Percentiles rank a stretch among this genome's conserved stretches.
Conservation (phyloP, 257 asterid genomes). For the Echites panduratus region DNA sequence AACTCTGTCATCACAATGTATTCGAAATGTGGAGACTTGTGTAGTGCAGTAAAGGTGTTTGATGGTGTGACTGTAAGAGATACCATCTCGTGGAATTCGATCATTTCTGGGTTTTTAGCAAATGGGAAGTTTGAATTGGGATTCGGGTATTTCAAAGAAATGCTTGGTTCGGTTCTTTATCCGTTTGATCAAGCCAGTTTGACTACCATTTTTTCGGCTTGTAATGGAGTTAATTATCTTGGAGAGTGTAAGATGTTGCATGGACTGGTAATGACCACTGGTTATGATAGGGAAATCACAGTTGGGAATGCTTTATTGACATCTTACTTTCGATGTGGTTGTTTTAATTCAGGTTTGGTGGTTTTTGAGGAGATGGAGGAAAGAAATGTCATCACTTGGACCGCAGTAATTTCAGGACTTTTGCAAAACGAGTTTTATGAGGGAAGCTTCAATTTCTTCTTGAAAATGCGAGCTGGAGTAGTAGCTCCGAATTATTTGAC, state of each 20-base stretch:
- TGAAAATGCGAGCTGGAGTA: slow-evolving; percentile 37
- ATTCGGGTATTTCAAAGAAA: slow-evolving; percentile 40
- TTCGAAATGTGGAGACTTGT: slow-evolving; percentile 34
- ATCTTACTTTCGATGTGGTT: slow-evolving; percentile 50
- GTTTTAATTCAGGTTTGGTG: slow-evolving; percentile 45
- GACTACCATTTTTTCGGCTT: slow-evolving; percentile 57
- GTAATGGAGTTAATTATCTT: slow-evolving; percentile 39
- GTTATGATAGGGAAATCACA: slow-evolving; percentile 50
- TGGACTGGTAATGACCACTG: slow-evolving; percentile 51
- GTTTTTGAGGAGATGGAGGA: slow-evolving; percentile 59
- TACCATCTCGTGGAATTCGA: slow-evolving; percentile 77
- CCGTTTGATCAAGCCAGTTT: slow-evolving; percentile 61
- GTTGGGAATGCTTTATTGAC: slow-evolving; percentile 69
- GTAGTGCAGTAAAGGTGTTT: slow-evolving; percentile 56
- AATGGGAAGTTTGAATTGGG: slow-evolving; percentile 40
- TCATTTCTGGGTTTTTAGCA: slow-evolving; percentile 63
- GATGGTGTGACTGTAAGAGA: slow-evolving; percentile 67
- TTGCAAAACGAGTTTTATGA: slow-evolving; percentile 46
- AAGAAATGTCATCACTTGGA: slow-evolving; percentile 85
- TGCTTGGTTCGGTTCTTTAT: slow-evolving; percentile 26
- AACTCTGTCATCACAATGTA: slow-evolving; percentile 55
- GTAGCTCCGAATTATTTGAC: slow-evolving; percentile 61
- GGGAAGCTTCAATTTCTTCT: slow-evolving; percentile 62
- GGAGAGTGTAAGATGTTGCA: slow-evolving; percentile 43
- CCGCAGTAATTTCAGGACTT: slow-evolving; percentile 72